phyloP scores from a whole-genome alignment of 768 basidiomycete species.

The Pulveroboletus sp. region DNA sequence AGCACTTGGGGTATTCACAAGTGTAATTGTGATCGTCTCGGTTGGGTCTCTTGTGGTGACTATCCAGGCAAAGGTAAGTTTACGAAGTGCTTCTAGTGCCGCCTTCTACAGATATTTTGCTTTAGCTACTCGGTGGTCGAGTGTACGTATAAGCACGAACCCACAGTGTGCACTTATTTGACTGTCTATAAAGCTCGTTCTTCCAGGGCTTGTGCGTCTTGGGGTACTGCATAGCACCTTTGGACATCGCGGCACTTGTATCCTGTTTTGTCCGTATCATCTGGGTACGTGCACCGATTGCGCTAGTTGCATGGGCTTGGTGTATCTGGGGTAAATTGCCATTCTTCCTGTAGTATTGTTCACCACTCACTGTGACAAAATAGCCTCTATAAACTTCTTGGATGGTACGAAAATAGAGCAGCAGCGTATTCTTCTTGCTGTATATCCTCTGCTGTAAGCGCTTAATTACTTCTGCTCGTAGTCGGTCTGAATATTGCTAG shows the following conservation, averaged over 20 bases:
- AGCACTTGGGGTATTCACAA: constrained; percentile 85
- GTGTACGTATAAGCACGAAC: constrained; percentile 49
- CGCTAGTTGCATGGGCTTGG: constrained; percentile 89
- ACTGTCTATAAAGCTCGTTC: constrained; percentile 59
- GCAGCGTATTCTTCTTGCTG: constrained; percentile 85
- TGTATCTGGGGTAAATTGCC: constrained; percentile 82
- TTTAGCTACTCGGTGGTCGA: constrained; percentile 74
- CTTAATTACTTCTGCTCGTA: background rate
- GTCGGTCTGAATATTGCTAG: constrained; percentile 34
- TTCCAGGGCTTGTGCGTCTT: constrained; percentile 94
- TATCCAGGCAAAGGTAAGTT: constrained; percentile 84
- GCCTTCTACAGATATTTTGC: background rate
- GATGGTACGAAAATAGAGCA: constrained; percentile 93
- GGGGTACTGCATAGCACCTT: constrained; percentile 92
- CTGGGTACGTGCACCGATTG: constrained; percentile 82
- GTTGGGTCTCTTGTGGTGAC: constrained; percentile 89
- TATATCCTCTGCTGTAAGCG: constrained; percentile 89
- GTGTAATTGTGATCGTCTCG: constrained; percentile 89
- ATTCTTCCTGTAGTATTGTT: background rate
- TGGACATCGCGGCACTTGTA: constrained; percentile 85
- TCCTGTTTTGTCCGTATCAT: constrained; percentile 81
- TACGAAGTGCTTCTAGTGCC: background rate
- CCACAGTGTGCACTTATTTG: background rate
- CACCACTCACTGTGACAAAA: constrained; percentile 1
- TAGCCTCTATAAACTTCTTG: constrained; percentile 92